Evolutionary conservation across 139 green algal genomes (phyloP).

Genomic region (Chlamydomonas sphaeroides): DNA sequence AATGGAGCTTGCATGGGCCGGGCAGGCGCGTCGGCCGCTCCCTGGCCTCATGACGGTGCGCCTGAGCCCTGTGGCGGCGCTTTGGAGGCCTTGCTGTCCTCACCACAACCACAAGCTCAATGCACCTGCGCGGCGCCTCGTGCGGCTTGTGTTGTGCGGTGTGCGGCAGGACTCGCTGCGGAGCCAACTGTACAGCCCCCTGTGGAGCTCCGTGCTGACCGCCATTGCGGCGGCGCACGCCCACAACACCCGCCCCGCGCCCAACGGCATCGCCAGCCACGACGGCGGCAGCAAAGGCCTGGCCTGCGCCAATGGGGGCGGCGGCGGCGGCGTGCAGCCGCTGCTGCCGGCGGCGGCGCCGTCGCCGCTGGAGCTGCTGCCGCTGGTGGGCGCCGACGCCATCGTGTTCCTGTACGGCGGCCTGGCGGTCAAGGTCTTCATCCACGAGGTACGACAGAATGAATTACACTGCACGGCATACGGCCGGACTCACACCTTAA

Average conservation of each 20-base stretch:
- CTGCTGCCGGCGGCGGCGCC: not conserved
- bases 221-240: not conserved
- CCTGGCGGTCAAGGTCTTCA: constrained; percentile 32
- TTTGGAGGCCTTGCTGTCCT: too few relatives aligned
- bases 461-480: too few relatives aligned
- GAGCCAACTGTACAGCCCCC: not conserved
- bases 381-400: constrained; percentile 26
- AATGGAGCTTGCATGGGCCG: too few relatives aligned
- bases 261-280: not conserved
- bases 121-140: too few relatives aligned
- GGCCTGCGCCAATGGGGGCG: not conserved
- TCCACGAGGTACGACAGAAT: constrained; percentile 34
- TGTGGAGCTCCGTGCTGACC: not conserved
- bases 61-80: too few relatives aligned
- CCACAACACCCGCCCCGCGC: not conserved
- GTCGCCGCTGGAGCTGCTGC: constrained; percentile 16
- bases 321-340: not conserved
- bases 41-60: too few relatives aligned
- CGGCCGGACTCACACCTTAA: too few relatives aligned
- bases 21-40: too few relatives aligned
- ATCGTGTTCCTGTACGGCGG: constrained; percentile 19
- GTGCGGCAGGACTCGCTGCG: constrained; percentile 1
- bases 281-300: too few relatives aligned
- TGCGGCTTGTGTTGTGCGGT: too few relatives aligned
- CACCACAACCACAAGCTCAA: too few relatives aligned